Base-by-base conservation (phyloP, 2,329 filamentous ascomycete species). In the Stromatinia cepivora region DNA sequence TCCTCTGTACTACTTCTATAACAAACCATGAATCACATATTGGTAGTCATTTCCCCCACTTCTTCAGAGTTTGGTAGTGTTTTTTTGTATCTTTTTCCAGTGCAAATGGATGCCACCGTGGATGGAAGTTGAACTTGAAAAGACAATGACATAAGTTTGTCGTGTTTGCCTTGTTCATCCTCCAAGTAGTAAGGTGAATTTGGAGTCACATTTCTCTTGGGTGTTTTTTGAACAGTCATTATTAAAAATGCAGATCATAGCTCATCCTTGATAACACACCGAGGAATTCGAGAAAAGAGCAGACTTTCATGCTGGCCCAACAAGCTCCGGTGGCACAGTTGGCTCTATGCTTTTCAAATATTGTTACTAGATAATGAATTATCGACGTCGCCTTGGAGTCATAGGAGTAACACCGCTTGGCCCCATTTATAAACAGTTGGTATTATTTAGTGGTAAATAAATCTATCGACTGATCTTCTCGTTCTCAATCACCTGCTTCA, bases 401-500 rank as follows among this genome's bases (percentile, higher is more conserved):
- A 52, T 7, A 17, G 9, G 25, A 53, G 13, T 66, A 42, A 68
- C 25, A 71, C 68, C 50, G 25, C 68, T 67, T 36, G 52, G 68
- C 53, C 36, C 15, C 17, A 42, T 52, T 50, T 67, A 36, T 56
- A 67, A 61, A 59, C 31, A 63, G 59, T 56, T 67, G 25, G 34
- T 58, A 70, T 70, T 70, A 53, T 22, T 42, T 54, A 58, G 50
- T 45, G 65, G 71, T 50, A 31, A 48, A 62, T 31, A 31, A 62
- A 25, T 50, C 71, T 75, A 84, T 80, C 82, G 81, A 71, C 84
- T 82, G 70, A 82, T 82, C 84, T 92, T 95, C 85, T 94, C 94
- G 31, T 92, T 90, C 76, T 97, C 93, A 80, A 98, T 91, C 81
- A 97, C 89, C 78, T 88, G 84, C 80, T 88, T 87, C 78, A 98